Evolutionary conservation across 225 moss, liverwort and hornwort genomes (phyloP), one percentile per base, ranked within the genome.

Genomic region (Neckera pumila): DNA sequence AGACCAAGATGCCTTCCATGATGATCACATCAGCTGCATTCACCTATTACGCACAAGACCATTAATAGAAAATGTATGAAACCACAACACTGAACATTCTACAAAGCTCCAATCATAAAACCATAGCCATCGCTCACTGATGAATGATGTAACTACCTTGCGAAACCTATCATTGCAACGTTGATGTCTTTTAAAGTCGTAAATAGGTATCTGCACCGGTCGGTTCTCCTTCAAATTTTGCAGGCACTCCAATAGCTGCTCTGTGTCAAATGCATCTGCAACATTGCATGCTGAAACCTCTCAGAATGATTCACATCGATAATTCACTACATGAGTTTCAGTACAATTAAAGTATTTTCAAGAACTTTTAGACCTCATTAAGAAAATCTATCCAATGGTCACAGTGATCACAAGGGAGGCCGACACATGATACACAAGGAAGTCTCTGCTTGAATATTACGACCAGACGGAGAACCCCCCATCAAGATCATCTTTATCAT

Each of bases 11-110:
- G 88, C 98, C 98, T 88, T 98, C 98, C 94, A 98, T 89, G 73
- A 98, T 96, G 79, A 98, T 93, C 84, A 98, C 98, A 90, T 98
- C 98, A 86, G 94, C 96, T 42, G 97, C 97, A 94, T 98, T 97
- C 83, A 97, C 97, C 93, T 93, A 83, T 79, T 70, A 82, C 49
- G 63, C 51, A 71, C 53, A 61, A 80, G 49, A 58, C n/a, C 73
- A 86, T 71, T 27, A 49, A 87, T 63, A 51, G 57, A 30, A 85
- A 80, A 74, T 80, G 10, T 53, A 72, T 10, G 81, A 78, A 65
- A 88, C 75, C 80, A 78, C 38, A 79, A 58, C 72, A 72, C 34
- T n/a, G 72, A 76, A 79, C 72, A 77, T 12, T 85, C 40, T 67
- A 79, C 61, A 87, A 56, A 91, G 38, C 36, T 78, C 21, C 31